These are phyloP conservation scores for Paraphaeosphaeria minitans DNA, from an alignment of 2,329 filamentous ascomycete species.

Conservation along the genomic window DNA sequence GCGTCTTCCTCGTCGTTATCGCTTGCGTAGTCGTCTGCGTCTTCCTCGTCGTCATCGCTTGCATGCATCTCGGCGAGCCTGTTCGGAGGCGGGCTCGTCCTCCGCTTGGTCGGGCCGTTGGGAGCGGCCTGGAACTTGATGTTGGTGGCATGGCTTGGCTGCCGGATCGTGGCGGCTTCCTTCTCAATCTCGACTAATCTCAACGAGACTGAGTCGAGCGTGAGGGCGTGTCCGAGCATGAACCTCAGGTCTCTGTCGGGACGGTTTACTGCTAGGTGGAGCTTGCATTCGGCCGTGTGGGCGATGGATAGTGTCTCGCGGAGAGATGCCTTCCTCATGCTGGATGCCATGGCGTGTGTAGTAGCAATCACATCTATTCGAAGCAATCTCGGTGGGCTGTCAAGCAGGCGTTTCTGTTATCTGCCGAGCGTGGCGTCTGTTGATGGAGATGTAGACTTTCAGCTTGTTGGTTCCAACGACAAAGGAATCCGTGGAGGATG, in stretches of 20 bases:
- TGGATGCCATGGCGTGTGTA: not conserved
- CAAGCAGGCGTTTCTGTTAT: not conserved
- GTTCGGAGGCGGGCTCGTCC: constrained; percentile 1
- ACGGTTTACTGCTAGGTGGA: not conserved
- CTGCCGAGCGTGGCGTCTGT: too few species aligned
- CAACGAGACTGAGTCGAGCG: not conserved
- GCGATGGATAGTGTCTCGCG: constrained; percentile 4
- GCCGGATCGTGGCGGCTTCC: not conserved
- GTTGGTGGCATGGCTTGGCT: not conserved
- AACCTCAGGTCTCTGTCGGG: constrained; percentile 1
- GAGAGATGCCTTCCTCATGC: not conserved
- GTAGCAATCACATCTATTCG: not conserved
- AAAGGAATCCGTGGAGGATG: not conserved
- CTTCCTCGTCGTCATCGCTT: constrained; percentile 3
- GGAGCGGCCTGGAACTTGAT: constrained; percentile 1
- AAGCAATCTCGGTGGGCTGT: not conserved
- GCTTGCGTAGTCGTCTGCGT: not conserved
- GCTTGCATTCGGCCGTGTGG: constrained; percentile 4
- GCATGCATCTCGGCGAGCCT: not conserved
- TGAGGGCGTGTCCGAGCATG: constrained; percentile 2
- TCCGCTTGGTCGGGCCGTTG: not conserved
- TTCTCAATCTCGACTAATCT: constrained; percentile 1
- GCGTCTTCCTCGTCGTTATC: constrained; percentile 1
- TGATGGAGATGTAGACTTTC: not conserved
- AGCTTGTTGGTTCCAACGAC: not conserved